Evolutionary conservation across 169 alveolate genomes (phyloP).

Genomic region (Cryptosporidium felis): DNA sequence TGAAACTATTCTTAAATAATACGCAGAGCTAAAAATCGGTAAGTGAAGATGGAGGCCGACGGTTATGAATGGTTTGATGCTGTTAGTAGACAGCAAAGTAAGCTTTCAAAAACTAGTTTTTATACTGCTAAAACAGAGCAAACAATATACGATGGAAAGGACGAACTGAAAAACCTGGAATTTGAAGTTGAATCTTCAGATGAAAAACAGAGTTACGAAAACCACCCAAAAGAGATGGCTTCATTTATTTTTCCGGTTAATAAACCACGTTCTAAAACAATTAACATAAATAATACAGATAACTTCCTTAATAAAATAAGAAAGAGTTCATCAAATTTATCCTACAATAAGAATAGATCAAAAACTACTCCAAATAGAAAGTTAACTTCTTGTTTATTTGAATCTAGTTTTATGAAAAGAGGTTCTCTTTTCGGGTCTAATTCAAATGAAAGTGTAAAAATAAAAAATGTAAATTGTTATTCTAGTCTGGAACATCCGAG

Average conservation of each 20-base stretch:
- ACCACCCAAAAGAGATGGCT: background rate
- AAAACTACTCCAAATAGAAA: background rate
- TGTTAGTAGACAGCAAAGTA: conserved; percentile 50
- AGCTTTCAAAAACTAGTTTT: conserved; percentile 48
- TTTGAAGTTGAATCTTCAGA: background rate
- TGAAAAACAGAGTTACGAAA: no score
- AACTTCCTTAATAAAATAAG: no score
- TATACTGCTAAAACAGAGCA: conserved; percentile 33
- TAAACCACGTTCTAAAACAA: background rate
- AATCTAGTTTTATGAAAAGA: no score
- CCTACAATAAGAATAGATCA: background rate
- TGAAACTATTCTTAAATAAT: no score
- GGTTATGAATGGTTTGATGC: conserved; percentile 53
- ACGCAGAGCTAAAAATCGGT: no score
- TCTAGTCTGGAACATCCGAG: no score
- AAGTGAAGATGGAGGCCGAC: background rate
- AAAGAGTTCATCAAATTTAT: background rate
- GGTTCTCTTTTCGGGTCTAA: no score
- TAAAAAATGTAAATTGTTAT: no score
- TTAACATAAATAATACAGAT: background rate
- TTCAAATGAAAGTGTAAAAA: no score
- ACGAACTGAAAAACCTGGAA: background rate
- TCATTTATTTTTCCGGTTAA: background rate
- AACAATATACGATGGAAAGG: conserved; percentile 18
- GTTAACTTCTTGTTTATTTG: background rate